phyloP scores from a whole-genome alignment of 2,329 filamentous ascomycete species.

The Mycogone perniciosa region DNA sequence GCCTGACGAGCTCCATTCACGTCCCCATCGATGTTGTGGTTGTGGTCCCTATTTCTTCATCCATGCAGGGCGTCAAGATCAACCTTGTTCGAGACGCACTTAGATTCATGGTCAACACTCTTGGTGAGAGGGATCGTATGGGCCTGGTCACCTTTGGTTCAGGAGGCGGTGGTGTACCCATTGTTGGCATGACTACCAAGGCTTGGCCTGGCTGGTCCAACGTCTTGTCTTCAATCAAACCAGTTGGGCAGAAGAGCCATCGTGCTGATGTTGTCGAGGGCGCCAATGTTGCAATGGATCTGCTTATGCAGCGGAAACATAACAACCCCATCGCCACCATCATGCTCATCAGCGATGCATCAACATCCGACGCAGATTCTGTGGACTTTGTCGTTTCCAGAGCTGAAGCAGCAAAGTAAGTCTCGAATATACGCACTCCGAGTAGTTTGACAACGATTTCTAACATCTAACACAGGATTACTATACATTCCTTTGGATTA shows the following conservation, averaged over 20 bases:
- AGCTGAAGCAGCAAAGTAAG: constrained; percentile 92
- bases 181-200: constrained; percentile 98
- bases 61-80: constrained; percentile 99
- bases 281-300: constrained; percentile 95
- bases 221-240: constrained; percentile 78
- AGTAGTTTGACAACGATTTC: constrained; percentile 11
- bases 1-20: constrained; percentile 55
- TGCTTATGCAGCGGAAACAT: constrained; percentile 95
- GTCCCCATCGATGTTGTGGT: constrained; percentile 94
- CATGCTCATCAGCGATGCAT: constrained; percentile 93
- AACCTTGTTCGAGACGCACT: constrained; percentile 87
- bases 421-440: constrained; percentile 21
- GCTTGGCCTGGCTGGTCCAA: constrained; percentile 88
- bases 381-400: constrained; percentile 97
- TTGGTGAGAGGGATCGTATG: constrained; percentile 94
- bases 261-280: constrained; percentile 95
- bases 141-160: constrained; percentile 95
- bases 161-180: constrained; percentile 82
- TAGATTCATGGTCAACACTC: constrained; percentile 81
- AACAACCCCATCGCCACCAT: constrained; percentile 94
- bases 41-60: constrained; percentile 93
- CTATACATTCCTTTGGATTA: constrained; percentile 92
- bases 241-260: constrained; percentile 92
- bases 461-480: constrained; percentile 53
- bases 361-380: constrained; percentile 86